Evolutionary conservation across 2,329 filamentous ascomycete genomes (phyloP).

Genomic region (Arthrobotrys megalospora): DNA sequence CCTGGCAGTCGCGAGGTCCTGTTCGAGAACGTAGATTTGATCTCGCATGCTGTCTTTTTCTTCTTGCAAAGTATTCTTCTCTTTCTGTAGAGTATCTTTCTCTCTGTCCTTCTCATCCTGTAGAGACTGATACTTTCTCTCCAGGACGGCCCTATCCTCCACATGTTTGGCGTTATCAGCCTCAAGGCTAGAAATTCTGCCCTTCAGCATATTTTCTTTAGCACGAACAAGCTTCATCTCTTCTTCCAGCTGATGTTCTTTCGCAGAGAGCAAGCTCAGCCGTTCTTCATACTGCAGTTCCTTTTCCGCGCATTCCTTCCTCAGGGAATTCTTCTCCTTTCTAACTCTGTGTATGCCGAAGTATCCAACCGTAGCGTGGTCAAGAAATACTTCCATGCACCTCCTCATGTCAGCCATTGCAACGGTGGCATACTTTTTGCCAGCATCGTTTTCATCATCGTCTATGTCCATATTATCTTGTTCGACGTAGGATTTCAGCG

Average conservation of each 20-base stretch:
- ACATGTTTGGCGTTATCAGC: background rate
- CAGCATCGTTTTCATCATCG: background rate
- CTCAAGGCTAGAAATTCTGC: background rate
- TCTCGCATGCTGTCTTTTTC: background rate
- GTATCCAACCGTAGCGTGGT: constrained; percentile 27
- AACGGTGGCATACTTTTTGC: background rate
- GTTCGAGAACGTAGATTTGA: background rate
- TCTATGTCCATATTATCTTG: background rate
- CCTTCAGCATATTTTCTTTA: constrained; percentile 1
- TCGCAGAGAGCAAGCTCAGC: background rate
- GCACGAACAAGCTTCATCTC: background rate
- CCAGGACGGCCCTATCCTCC: background rate
- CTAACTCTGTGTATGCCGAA: background rate
- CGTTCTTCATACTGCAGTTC: background rate
- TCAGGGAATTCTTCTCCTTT: constrained; percentile 5
- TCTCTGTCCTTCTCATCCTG: background rate
- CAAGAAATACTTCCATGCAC: constrained; percentile 4
- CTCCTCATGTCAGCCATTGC: background rate
- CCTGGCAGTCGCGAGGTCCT: background rate
- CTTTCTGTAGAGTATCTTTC: background rate
- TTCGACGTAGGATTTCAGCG: background rate
- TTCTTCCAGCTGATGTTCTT: background rate
- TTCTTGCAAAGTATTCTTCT: background rate
- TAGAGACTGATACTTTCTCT: background rate
- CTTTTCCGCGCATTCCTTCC: background rate